phyloP scores from a whole-genome alignment of 805 yeast genomes.

The Kazachstania viticola region DNA sequence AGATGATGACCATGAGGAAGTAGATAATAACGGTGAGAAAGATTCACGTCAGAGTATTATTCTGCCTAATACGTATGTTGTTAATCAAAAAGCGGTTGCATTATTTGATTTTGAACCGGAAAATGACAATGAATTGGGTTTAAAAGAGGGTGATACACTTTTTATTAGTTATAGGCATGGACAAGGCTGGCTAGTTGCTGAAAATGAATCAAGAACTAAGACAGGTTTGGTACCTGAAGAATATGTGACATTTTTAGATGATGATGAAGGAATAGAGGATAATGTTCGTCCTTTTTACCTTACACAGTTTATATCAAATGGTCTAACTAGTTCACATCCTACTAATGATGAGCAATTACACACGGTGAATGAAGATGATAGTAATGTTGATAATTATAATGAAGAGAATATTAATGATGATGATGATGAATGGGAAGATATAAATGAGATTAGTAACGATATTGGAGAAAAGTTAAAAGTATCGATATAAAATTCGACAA shows the following conservation, averaged over 20 bases:
- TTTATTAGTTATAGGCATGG: constrained; percentile 89
- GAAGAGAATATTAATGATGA: constrained; percentile 16
- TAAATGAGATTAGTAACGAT: constrained; percentile 30
- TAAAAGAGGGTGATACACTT: constrained; percentile 70
- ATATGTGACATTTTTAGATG: constrained; percentile 50
- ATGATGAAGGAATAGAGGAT: constrained; percentile 14
- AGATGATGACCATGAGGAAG: background rate
- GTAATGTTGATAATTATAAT: constrained; percentile 8
- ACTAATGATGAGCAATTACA: constrained; percentile 16
- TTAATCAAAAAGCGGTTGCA: constrained; percentile 58
- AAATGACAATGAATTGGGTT: constrained; percentile 79
- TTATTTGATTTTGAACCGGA: constrained; percentile 85
- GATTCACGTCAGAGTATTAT: constrained; percentile 24
- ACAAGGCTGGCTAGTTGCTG: constrained; percentile 97
- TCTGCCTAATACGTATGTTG: constrained; percentile 30
- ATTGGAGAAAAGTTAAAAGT: constrained; percentile 14
- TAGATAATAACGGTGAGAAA: background rate
- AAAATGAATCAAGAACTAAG: constrained; percentile 29
- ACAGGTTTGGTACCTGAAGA: constrained; percentile 94
- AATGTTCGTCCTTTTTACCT: constrained; percentile 38
- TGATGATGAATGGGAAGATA: constrained; percentile 28
- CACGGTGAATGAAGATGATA: background rate
- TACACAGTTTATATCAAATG: constrained; percentile 24
- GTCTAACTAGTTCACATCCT: constrained; percentile 15
- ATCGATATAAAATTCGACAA: no score